Conservation (phyloP, 1,139 yeast genomes). For the Yamadazyma oceani region DNA sequence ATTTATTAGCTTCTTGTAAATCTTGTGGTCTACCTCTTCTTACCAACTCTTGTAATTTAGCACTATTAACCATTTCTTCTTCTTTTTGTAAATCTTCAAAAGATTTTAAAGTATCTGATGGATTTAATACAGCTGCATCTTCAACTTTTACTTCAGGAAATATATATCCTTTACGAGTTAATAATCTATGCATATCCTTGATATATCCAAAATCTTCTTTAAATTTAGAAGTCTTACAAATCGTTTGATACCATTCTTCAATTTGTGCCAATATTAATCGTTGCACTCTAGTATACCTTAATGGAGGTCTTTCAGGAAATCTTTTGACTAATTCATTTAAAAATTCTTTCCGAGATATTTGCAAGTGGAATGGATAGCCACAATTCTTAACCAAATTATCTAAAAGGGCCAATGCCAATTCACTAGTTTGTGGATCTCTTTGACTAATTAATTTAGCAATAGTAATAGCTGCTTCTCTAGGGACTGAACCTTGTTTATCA, state of each 20-base stretch:
- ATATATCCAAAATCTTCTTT: constrained; percentile 90
- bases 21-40: constrained; percentile 96
- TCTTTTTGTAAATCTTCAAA: constrained; percentile 90
- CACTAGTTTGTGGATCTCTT: constrained; percentile 76
- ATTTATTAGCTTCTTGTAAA: constrained; percentile 90
- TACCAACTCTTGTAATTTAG: constrained; percentile 91
- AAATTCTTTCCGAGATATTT: constrained; percentile 92
- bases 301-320: constrained; percentile 94
- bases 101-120: constrained; percentile 85
- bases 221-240: constrained; percentile 85
- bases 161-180: constrained; percentile 81
- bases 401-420: constrained; percentile 56
- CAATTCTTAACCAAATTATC: constrained; percentile 96
- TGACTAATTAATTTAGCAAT: constrained; percentile 82
- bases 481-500: constrained; percentile 86
- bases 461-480: constrained; percentile 92
- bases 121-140: constrained; percentile 91
- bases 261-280: constrained; percentile 82
- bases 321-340: constrained; percentile 87
- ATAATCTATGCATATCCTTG: constrained; percentile 91
- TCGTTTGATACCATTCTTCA: constrained; percentile 97
- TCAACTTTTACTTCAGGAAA: constrained; percentile 91
- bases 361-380: constrained; percentile 95
- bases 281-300: constrained; percentile 80
- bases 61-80: constrained; percentile 89